Base-by-base conservation (phyloP, 768 basidiomycete genomes). In the Strobilomyces dryophilus region DNA sequence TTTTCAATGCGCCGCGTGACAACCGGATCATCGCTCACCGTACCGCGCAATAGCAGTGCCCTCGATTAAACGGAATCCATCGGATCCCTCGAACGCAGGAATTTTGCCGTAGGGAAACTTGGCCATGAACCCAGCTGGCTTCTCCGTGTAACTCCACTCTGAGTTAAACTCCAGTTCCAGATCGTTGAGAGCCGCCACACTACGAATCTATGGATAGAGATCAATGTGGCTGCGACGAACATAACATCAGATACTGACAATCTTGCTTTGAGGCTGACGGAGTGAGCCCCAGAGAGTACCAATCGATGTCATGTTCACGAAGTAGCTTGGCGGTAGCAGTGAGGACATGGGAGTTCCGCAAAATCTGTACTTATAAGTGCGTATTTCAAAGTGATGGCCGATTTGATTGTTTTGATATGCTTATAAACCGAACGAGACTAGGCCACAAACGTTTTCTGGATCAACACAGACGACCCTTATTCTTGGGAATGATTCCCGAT, bases 101-200 rank as follows among this genome's bases (percentile, higher is more conserved):
- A 63, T 53, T 42, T 64, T 64, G 1, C 57, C 62, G 15, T 57
- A 55, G 3, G 54, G 41, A 17, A 64, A 65, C 24, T 58, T 59
- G 26, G 37, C 7, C 5, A 36, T 39, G 20, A 52, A 64, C 3
- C 56, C 56, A 1, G 54, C 49, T 6, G 60, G 58, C 34, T 55
- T 63, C 31, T 58, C 47, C 0, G 32, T 21, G 40, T 55, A 54
- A 2, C 41, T 36, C n/a, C 49, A 61, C n/a, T 56, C 43, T 1
- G 53, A 39, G 14, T 34, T n/a, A n/a, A n/a, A 36, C 3, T 56
- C 49, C 4, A 64, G 36, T 24, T 60, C 59, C 3, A 62, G 29
- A 0, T 35, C 55, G 3, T 58, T 54, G 36, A 64, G 34, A 5
- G 63, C 55, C 4, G 60, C 55, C 21, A 61, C 45, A 14, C 46